Percentiles rank a stretch among this genome's conserved stretches.
Evolutionary conservation across 2,329 filamentous ascomycete species (phyloP).

Genomic region (Cercospora janseana): DNA sequence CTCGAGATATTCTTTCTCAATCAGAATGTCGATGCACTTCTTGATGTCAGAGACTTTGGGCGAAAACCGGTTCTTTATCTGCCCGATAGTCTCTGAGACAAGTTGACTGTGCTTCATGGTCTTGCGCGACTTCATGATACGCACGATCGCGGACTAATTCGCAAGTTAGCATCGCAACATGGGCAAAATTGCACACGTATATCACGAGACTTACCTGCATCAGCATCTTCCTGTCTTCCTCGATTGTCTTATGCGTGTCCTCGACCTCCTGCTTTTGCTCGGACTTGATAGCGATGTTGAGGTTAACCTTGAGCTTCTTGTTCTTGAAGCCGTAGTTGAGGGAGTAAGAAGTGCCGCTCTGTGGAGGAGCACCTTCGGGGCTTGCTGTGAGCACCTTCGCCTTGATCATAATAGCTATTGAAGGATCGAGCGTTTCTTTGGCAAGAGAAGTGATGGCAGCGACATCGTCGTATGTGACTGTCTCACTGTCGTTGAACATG

Average conservation of each 20-base stretch:
- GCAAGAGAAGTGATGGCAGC: slow-evolving; percentile 74
- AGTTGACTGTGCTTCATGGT: slow-evolving; percentile 96
- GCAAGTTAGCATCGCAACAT: slow-evolving; percentile 34
- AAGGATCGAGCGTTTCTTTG: slow-evolving; percentile 80
- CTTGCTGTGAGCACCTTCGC: slow-evolving; percentile 79
- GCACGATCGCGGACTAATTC: slow-evolving; percentile 86
- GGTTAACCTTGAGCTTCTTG: slow-evolving; percentile 96
- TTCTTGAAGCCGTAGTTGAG: slow-evolving; percentile 96
- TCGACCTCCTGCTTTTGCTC: slow-evolving; percentile 95
- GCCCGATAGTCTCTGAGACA: slow-evolving; percentile 90
- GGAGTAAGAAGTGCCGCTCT: slow-evolving; percentile 72
- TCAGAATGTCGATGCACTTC: slow-evolving; percentile 97
- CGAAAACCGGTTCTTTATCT: slow-evolving; percentile 89
- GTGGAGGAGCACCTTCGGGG: slow-evolving; percentile 71
- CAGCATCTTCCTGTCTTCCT: slow-evolving; percentile 93
- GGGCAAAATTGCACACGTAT: not conserved
- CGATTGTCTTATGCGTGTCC: slow-evolving; percentile 98
- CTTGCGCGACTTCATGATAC: slow-evolving; percentile 99
- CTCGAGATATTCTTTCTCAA: slow-evolving; percentile 99
- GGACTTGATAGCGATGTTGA: slow-evolving; percentile 91
- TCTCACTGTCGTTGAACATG: slow-evolving; percentile 89
- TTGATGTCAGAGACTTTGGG: slow-evolving; percentile 96
- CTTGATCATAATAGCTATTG: slow-evolving; percentile 82
- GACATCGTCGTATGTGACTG: slow-evolving; percentile 83
- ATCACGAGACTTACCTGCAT: slow-evolving; percentile 72